These are phyloP conservation scores for Scutellospora calospora DNA, from an alignment of 371 early-diverging fungal genomes.

Conservation along the genomic window DNA sequence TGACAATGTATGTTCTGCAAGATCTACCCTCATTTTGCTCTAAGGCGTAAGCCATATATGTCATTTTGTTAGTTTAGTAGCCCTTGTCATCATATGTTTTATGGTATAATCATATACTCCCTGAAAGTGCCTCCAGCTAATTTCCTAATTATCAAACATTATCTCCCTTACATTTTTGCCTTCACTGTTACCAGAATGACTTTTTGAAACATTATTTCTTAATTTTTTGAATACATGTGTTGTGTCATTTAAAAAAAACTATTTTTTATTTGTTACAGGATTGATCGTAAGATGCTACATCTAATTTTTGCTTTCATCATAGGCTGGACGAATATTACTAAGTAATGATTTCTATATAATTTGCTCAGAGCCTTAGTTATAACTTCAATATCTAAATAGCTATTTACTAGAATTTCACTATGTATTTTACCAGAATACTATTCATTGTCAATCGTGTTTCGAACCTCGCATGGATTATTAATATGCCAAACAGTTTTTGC, in stretches of 20 bases:
- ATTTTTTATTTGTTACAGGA: background rate
- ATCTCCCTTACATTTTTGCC: background rate
- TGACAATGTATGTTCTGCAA: too few species aligned
- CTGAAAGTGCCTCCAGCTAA: background rate
- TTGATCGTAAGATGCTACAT: background rate
- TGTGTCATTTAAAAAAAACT: constrained; percentile 8
- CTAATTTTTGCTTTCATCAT: background rate
- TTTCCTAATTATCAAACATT: background rate
- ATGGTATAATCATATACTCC: background rate
- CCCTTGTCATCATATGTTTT: too few species aligned
- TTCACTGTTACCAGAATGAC: background rate
- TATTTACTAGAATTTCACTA: too few species aligned
- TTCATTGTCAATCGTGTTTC: background rate
- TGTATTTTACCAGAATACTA: background rate
- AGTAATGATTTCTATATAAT: background rate
- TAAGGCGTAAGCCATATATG: too few species aligned
- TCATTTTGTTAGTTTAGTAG: too few species aligned
- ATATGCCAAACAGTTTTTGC: background rate
- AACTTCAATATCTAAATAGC: background rate
- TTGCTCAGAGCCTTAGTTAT: background rate
- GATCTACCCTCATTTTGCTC: too few species aligned
- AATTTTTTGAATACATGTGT: constrained; percentile 20
- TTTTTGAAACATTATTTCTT: constrained; percentile 9
- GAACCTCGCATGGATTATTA: background rate
- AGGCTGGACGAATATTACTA: background rate